These are phyloP conservation scores for Dactylonectria macrodidyma DNA, from an alignment of 2,329 filamentous ascomycete species.

Conservation along the genomic window DNA sequence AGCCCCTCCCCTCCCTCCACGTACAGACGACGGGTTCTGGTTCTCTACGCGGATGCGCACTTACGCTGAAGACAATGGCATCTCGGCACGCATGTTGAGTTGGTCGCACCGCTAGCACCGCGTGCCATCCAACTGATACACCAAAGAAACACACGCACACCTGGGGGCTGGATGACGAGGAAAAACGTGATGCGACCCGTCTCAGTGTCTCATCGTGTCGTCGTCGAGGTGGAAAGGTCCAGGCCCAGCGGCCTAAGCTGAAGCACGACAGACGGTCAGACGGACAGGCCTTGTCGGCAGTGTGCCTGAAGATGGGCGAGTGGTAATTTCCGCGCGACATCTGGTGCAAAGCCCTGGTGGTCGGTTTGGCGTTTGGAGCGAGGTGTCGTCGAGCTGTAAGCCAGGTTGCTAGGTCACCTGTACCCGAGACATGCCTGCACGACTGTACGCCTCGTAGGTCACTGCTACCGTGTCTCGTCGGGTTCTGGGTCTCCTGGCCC, in stretches of 20 bases:
- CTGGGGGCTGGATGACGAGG: conserved; percentile 15
- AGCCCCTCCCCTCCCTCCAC: conserved; percentile 21
- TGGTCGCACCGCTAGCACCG: conserved; percentile 12
- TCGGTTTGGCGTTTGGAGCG: conserved; percentile 14
- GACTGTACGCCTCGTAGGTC: conserved; percentile 27
- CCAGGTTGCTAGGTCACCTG: conserved; percentile 36
- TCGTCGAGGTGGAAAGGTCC: conserved; percentile 1
- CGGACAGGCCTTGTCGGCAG: conserved; percentile 25
- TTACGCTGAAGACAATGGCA: not conserved
- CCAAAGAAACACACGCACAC: conserved; percentile 20
- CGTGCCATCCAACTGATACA: conserved; percentile 23
- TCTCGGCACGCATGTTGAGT: not conserved
- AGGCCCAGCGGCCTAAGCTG: conserved; percentile 7
- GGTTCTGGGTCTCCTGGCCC: conserved; percentile 30
- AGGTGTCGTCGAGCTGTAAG: conserved; percentile 7
- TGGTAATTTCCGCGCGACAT: conserved; percentile 35
- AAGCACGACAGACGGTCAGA: conserved; percentile 6
- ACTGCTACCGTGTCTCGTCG: conserved; percentile 38
- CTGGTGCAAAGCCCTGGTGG: conserved; percentile 21
- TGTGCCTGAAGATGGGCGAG: conserved; percentile 31
- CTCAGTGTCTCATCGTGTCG: conserved; percentile 16
- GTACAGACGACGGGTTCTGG: not conserved
- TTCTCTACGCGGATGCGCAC: not conserved
- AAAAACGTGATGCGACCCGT: conserved; percentile 20
- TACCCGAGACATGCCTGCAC: conserved; percentile 38